Evolutionary conservation across 371 early-diverging fungal species (phyloP).

Genomic region (Dentiscutata heterogama): DNA sequence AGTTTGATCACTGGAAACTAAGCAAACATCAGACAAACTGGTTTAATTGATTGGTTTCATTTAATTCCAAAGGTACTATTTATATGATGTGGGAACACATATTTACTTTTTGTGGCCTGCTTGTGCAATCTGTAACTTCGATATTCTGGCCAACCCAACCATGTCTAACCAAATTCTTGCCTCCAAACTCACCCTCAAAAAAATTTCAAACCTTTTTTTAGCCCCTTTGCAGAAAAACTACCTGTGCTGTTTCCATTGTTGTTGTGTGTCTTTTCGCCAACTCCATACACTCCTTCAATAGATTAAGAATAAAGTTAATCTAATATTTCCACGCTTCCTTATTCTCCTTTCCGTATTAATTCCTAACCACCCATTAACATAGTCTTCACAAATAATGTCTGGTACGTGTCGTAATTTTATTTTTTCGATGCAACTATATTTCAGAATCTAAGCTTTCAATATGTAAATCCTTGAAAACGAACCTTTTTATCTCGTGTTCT

Average conservation of each 20-base stretch:
- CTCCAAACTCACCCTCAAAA: slow-evolving; percentile 14
- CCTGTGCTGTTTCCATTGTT: slow-evolving; percentile 24
- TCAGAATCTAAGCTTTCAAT: no score
- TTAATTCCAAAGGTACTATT: not conserved
- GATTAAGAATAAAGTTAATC: slow-evolving; percentile 26
- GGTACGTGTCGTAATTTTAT: slow-evolving; percentile 21
- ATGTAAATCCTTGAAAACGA: no score
- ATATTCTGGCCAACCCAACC: slow-evolving; percentile 29
- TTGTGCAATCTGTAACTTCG: slow-evolving; percentile 32
- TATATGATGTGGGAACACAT: slow-evolving; percentile 21
- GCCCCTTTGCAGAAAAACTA: slow-evolving; percentile 36
- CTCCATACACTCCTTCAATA: slow-evolving; percentile 44
- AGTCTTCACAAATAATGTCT: slow-evolving; percentile 26
- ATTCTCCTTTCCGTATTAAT: slow-evolving; percentile 23
- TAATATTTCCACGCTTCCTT: slow-evolving; percentile 38
- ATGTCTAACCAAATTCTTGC: not conserved
- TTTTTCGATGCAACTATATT: no score
- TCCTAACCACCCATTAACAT: slow-evolving; percentile 12
- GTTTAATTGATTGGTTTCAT: slow-evolving; percentile 29
- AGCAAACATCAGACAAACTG: no score
- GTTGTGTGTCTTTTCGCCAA: slow-evolving; percentile 45
- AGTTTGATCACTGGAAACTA: no score
- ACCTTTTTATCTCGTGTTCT: no score
- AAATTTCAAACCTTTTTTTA: slow-evolving; percentile 33
- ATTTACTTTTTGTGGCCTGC: slow-evolving; percentile 33